These are phyloP conservation scores for Rasamsonia emersonii DNA, from an alignment of 2,329 filamentous ascomycete species.

Conservation along the genomic window DNA sequence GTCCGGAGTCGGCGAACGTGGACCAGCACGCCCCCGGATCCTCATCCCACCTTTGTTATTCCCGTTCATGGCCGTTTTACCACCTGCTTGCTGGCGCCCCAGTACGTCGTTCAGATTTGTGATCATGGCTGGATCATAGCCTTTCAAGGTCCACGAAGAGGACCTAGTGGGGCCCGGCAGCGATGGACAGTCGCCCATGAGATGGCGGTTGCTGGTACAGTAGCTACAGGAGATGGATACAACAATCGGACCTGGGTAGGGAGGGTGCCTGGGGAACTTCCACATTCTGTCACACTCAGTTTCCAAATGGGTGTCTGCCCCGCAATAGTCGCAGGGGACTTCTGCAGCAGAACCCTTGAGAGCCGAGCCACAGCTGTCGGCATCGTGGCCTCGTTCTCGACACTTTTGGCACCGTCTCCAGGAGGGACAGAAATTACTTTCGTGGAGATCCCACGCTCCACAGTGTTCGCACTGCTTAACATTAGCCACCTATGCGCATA, in stretches of 20 bases:
- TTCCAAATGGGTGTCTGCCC: conserved; percentile 49
- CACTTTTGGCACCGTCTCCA: conserved; percentile 46
- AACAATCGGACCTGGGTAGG: conserved; percentile 19
- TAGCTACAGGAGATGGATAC: conserved; percentile 38
- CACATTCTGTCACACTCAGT: conserved; percentile 52
- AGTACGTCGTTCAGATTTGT: conserved; percentile 29
- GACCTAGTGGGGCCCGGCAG: conserved; percentile 19
- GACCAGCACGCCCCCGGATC: conserved; percentile 29
- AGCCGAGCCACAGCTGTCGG: conserved; percentile 47
- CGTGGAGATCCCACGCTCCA: conserved; percentile 31
- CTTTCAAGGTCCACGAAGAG: conserved; percentile 32
- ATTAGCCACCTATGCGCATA: conserved; percentile 6
- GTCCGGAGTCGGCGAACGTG: conserved; percentile 20
- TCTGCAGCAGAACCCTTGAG: conserved; percentile 46
- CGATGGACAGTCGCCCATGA: conserved; percentile 37
- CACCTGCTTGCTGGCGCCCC: conserved; percentile 9
- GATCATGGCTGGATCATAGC: conserved; percentile 27
- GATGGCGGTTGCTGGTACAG: conserved; percentile 35
- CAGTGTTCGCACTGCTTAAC: conserved; percentile 33
- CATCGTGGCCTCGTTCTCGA: conserved; percentile 52
- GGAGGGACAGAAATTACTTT: conserved; percentile 30
- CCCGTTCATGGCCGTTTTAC: conserved; percentile 9
- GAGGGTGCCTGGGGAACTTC: conserved; percentile 29
- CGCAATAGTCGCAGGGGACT: conserved; percentile 54
- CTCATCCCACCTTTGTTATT: conserved; percentile 20